phyloP scores from a whole-genome alignment of 306 rosid species.

The Gleditsia sinensis region DNA sequence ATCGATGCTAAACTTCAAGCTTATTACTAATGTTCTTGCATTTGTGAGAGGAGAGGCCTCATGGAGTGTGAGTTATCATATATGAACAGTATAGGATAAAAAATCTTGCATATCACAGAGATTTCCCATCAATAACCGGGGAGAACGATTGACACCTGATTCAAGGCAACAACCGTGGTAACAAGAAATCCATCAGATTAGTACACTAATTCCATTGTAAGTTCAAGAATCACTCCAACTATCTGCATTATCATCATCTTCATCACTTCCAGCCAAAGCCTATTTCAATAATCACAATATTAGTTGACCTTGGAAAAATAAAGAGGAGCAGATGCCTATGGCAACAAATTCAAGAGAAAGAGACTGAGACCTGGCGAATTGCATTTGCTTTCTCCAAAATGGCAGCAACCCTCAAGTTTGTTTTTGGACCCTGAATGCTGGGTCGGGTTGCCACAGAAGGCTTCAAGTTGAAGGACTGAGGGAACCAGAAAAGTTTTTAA shows the following conservation, averaged over 20 bases:
- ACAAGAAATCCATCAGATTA: slow-evolving; percentile 24
- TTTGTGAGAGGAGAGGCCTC: slow-evolving; percentile 21
- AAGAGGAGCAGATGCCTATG: not conserved
- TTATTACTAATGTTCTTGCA: slow-evolving; percentile 25
- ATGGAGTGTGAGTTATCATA: slow-evolving; percentile 37
- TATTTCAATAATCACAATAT: slow-evolving; percentile 42
- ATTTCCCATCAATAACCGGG: slow-evolving; percentile 34
- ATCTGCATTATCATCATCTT: slow-evolving; percentile 77
- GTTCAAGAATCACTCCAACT: slow-evolving; percentile 81
- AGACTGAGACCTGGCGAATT: slow-evolving; percentile 83
- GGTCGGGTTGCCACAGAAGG: slow-evolving; percentile 73
- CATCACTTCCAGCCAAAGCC: slow-evolving; percentile 97
- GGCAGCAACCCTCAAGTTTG: slow-evolving; percentile 89
- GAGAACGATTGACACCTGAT: slow-evolving; percentile 24
- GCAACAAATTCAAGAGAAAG: slow-evolving; percentile 19
- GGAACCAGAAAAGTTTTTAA: slow-evolving; percentile 21
- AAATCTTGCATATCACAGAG: slow-evolving; percentile 34
- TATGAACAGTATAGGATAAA: slow-evolving; percentile 45
- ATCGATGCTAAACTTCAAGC: slow-evolving; percentile 30
- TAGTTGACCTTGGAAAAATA: slow-evolving; percentile 7
- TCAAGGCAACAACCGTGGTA: slow-evolving; percentile 26
- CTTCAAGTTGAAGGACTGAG: slow-evolving; percentile 94
- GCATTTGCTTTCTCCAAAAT: slow-evolving; percentile 96
- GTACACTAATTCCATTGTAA: slow-evolving; percentile 20
- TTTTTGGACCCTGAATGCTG: slow-evolving; percentile 78